phyloP scores from a whole-genome alignment of 805 yeast genomes.

The Cyberlindnera samutprakarnensis region DNA sequence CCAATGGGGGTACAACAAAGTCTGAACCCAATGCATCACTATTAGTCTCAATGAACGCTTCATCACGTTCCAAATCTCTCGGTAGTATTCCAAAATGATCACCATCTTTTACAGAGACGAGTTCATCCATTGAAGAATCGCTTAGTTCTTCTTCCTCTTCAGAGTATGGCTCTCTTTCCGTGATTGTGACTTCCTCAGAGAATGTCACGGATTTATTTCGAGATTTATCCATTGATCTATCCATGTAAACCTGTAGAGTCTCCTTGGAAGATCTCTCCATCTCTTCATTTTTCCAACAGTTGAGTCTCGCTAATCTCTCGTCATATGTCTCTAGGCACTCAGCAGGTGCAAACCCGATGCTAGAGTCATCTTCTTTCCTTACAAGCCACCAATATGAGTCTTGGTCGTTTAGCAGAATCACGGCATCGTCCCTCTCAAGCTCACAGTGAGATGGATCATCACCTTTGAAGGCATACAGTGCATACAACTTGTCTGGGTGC shows the following conservation, averaged over 20 bases:
- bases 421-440: slow-evolving; percentile 73
- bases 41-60: slow-evolving; percentile 13
- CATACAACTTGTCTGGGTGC: slow-evolving; percentile 78
- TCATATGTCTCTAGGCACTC: slow-evolving; percentile 88
- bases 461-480: slow-evolving; percentile 80
- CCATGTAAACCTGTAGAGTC: slow-evolving; percentile 3
- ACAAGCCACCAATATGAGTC: slow-evolving; percentile 98
- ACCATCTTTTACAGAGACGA: slow-evolving; percentile 5
- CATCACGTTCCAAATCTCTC: slow-evolving; percentile 7
- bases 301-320: slow-evolving; percentile 85
- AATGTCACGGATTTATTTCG: slow-evolving; percentile 18
- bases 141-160: slow-evolving; percentile 10
- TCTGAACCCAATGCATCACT: slow-evolving; percentile 16
- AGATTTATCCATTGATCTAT: not conserved
- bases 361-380: slow-evolving; percentile 44
- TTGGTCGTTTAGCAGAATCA: slow-evolving; percentile 73
- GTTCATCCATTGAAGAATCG: slow-evolving; percentile 3
- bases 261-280: slow-evolving; percentile 17
- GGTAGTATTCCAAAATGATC: slow-evolving; percentile 2
- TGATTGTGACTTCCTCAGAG: slow-evolving; percentile 9
- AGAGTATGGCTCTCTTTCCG: slow-evolving; percentile 6
- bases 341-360: slow-evolving; percentile 94
- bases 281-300: slow-evolving; percentile 88
- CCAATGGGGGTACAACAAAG: slow-evolving; percentile 19
- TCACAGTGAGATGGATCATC: slow-evolving; percentile 92